Conservation (phyloP, 129 eudicot species). For the Tagetes patula region DNA sequence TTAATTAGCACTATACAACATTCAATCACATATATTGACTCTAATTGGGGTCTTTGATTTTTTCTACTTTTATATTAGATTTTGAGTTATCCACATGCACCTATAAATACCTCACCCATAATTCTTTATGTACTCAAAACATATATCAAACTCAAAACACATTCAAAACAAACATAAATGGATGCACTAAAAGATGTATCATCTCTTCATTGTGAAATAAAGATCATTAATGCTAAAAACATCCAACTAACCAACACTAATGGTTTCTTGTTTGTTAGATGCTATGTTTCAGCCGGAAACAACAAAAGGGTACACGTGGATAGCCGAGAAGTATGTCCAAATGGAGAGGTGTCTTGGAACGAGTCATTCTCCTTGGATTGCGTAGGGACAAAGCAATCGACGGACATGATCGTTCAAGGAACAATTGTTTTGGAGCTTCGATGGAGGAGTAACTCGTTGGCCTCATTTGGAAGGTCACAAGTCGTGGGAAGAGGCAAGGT, state of each 20-base stretch:
- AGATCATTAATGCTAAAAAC: slow-evolving; percentile 60
- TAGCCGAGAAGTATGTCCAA: slow-evolving; percentile 41
- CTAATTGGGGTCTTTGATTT: slow-evolving; percentile 23
- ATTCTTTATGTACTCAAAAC: no score
- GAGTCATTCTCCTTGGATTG: slow-evolving; percentile 59
- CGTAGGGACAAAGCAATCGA: slow-evolving; percentile 45
- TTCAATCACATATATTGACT: background rate
- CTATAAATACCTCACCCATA: slow-evolving; percentile 15
- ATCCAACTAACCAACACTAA: slow-evolving; percentile 26
- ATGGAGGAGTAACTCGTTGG: slow-evolving; percentile 15
- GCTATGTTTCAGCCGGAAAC: slow-evolving; percentile 60
- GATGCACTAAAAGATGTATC: slow-evolving; percentile 27
- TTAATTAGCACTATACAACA: background rate
- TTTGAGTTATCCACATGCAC: background rate
- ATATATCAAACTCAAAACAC: background rate
- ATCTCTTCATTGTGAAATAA: slow-evolving; percentile 49
- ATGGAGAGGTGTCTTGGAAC: slow-evolving; percentile 40
- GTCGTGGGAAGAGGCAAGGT: slow-evolving; percentile 53
- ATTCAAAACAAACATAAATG: slow-evolving; percentile 30
- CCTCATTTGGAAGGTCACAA: slow-evolving; percentile 49
- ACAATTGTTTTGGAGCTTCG: slow-evolving; percentile 52
- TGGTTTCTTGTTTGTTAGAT: slow-evolving; percentile 53
- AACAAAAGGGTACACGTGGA: slow-evolving; percentile 53
- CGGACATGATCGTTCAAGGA: slow-evolving; percentile 37
- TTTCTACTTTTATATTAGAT: slow-evolving; percentile 22